phyloP scores from a whole-genome alignment of 2,329 filamentous ascomycete species.

The Kalaharituber pfeilii region DNA sequence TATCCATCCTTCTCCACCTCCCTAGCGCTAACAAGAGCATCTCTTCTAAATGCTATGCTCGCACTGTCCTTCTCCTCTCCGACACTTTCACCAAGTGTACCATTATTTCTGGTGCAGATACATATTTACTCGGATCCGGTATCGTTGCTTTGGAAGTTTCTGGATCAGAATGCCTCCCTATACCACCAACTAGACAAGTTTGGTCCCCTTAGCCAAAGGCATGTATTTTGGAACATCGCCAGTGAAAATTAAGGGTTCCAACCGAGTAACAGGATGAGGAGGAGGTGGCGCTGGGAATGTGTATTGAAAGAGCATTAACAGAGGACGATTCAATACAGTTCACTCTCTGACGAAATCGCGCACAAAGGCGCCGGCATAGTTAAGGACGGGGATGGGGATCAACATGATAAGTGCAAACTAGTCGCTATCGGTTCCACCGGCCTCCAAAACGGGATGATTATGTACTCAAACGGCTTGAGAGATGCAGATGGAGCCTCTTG shows the following conservation, averaged over 20 bases:
- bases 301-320: constrained; percentile 54
- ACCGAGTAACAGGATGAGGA: constrained; percentile 23
- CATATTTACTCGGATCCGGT: constrained; percentile 61
- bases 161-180: constrained; percentile 56
- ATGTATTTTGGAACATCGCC: constrained; percentile 45
- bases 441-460: constrained; percentile 27
- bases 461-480: constrained; percentile 51
- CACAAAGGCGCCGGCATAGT: constrained; percentile 31
- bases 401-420: constrained; percentile 40
- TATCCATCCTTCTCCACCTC: constrained; percentile 27
- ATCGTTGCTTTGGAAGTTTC: constrained; percentile 51
- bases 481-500: constrained; percentile 64
- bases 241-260: constrained; percentile 3
- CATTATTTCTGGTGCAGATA: constrained; percentile 60
- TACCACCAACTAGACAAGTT: constrained; percentile 59
- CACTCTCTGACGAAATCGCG: constrained; percentile 68
- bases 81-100: constrained; percentile 60
- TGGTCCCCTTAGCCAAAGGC: constrained; percentile 50
- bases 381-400: constrained; percentile 29
- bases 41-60: constrained; percentile 55
- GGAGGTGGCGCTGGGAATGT: constrained; percentile 51
- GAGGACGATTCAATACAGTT: constrained; percentile 69
- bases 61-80: constrained; percentile 58
- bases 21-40: constrained; percentile 37
- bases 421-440: constrained; percentile 48